Evolutionary conservation across 2,329 filamentous ascomycete species (phyloP), one percentile per base, ranked within the genome.

Genomic region (Lojkania enalia): DNA sequence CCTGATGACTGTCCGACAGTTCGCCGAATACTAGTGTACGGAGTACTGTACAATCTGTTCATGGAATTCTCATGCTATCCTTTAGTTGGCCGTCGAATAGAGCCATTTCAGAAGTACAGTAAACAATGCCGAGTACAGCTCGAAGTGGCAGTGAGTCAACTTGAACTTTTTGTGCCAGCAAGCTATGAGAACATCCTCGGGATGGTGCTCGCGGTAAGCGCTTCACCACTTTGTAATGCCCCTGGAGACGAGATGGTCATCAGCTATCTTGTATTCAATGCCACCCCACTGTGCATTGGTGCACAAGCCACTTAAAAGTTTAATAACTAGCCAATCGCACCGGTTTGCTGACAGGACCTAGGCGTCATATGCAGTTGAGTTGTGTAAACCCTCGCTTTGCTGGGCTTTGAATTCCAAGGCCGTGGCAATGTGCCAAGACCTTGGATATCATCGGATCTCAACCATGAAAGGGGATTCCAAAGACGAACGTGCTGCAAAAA

Each of bases 81-180:
- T 38, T 20, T 52, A 3, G 29, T 53, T 5, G 46, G 37, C 3
- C 5, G 13, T 42, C 46, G 49, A 23, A 42, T 57, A 5, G 53
- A 46, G 37, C 42, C 29, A 12, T 48, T 52, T 40, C 39, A 56
- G 7, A 46, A 55, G 16, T 69, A 71, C 43, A 53, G 61, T 0
- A 52, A 57, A 2, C 53, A 70, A 7, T 76, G 75, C 49, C 69
- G 66, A 20, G 52, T 62, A 13, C 78, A 78, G 37, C 56, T 78
- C 14, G 73, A 77, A 48, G 67, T 62, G 20, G 59, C 59, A 5
- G 52, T 71, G 41, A 60, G 56, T 21, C 57, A 67, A 20, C 49
- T 71, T 5, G 60, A 66, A 29, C 52, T 69, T 1, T 64, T 65
- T 42, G 46, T 70, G 37, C 57, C 63, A 3, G 57, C 66, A 3